A percentile compares a stretch with the other conserved stretches of the same genome.
These are phyloP conservation scores for Coemansia sp. DNA, from an alignment of 192 early-diverging fungal genomes.

Conservation along the genomic window DNA sequence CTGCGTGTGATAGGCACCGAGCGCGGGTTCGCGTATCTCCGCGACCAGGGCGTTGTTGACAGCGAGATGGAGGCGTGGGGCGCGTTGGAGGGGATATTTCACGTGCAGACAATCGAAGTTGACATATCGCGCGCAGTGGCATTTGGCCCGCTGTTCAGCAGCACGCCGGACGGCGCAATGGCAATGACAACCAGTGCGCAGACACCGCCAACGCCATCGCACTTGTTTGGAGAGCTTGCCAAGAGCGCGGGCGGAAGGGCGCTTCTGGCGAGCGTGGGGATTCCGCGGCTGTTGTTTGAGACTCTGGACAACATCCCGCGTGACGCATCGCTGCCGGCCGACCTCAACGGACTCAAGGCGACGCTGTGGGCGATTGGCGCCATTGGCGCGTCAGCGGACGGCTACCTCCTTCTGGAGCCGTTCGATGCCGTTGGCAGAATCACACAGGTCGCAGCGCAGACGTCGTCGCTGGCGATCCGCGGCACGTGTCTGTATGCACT, in stretches of 20 bases:
- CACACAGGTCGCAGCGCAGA: constrained; percentile 26
- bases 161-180: constrained; percentile 47
- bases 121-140: constrained; percentile 49
- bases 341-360: constrained; percentile 47
- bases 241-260: constrained; percentile 30
- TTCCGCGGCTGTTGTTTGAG: constrained; percentile 52
- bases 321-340: constrained; percentile 35
- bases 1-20: constrained; percentile 39
- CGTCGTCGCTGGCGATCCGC: constrained; percentile 38
- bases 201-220: constrained; percentile 50
- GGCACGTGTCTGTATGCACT: constrained; percentile 51
- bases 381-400: constrained; percentile 46
- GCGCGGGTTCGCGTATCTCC: constrained; percentile 38
- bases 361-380: constrained; percentile 56
- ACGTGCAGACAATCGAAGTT: constrained; percentile 50
- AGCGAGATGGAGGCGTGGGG: constrained; percentile 57
- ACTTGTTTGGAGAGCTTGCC: constrained; percentile 52
- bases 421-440: constrained; percentile 34
- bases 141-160: constrained; percentile 52
- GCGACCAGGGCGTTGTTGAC: constrained; percentile 40
- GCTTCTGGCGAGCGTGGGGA: constrained; percentile 22
- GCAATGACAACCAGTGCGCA: constrained; percentile 46
- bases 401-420: constrained; percentile 43
- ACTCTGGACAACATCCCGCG: constrained; percentile 51
- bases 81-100: constrained; percentile 46